These are phyloP conservation scores for Aspergillus hancockii DNA, from an alignment of 495 filamentous ascomycete species.

Conservation along the genomic window DNA sequence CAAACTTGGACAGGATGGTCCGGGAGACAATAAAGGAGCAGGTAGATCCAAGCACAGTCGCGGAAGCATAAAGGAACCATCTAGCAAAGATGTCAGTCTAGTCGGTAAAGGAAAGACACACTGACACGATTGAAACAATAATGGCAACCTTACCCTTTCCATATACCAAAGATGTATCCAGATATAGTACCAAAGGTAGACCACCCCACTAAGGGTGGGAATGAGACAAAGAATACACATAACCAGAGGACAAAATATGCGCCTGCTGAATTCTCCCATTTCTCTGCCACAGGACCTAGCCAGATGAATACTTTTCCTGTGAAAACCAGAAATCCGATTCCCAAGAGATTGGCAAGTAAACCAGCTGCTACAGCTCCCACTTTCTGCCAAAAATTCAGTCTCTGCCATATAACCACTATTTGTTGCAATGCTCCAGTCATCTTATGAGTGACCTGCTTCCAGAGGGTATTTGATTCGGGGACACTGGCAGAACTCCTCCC, in stretches of 20 bases:
- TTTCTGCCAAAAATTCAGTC: constrained; percentile 62
- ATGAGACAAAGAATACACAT: constrained; percentile 73
- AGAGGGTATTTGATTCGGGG: constrained; percentile 33
- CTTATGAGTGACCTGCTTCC: constrained; percentile 48
- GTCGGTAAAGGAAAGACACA: not conserved
- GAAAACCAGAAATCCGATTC: constrained; percentile 70
- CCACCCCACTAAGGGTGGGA: constrained; percentile 92
- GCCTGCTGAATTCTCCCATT: constrained; percentile 66
- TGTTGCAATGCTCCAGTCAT: constrained; percentile 30
- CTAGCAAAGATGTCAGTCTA: constrained; percentile 27
- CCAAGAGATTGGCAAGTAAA: constrained; percentile 50
- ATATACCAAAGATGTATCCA: constrained; percentile 94
- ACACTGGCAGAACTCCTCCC: constrained; percentile 35
- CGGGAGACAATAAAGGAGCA: constrained; percentile 78
- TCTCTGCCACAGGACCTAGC: constrained; percentile 67
- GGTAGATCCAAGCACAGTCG: constrained; percentile 75
- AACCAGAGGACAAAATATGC: constrained; percentile 83
- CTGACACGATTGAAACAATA: not conserved
- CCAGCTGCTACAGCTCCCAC: constrained; percentile 54
- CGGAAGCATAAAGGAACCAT: constrained; percentile 82
- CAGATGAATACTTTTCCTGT: constrained; percentile 73
- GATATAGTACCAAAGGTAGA: constrained; percentile 80
- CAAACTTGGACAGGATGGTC: constrained; percentile 73
- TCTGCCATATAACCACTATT: constrained; percentile 42
- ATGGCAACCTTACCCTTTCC: constrained; percentile 59